phyloP scores from a whole-genome alignment of 371 early-diverging fungal species.

The Mucor indicus region DNA sequence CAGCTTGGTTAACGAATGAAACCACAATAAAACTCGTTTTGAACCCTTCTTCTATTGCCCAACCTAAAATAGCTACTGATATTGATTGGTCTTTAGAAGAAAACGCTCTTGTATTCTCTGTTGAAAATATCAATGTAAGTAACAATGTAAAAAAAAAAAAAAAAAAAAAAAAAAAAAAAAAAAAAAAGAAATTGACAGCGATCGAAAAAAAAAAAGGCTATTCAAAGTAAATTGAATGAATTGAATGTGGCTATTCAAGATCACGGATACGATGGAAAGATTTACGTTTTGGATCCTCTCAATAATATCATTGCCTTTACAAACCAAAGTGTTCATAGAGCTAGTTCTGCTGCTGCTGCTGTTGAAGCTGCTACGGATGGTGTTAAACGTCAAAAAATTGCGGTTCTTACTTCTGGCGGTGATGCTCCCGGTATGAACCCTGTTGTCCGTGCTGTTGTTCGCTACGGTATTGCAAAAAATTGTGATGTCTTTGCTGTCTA shows the following conservation, averaged over 20 bases:
- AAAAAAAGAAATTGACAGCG: too few species aligned
- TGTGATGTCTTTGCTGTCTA: constrained; percentile 90
- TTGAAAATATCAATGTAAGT: constrained; percentile 29
- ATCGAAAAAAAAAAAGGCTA: constrained; percentile 23
- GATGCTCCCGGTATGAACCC: constrained; percentile 99
- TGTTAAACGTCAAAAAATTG: constrained; percentile 63
- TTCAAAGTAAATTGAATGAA: constrained; percentile 24
- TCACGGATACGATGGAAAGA: constrained; percentile 21
- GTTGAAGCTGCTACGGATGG: constrained; percentile 14
- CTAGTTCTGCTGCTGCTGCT: constrained; percentile 18
- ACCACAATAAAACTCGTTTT: constrained; percentile 42
- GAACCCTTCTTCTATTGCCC: constrained; percentile 9
- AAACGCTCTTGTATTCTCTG: constrained; percentile 25
- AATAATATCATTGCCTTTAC: constrained; percentile 72
- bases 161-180: too few species aligned
- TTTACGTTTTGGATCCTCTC: constrained; percentile 75
- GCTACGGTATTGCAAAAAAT: constrained; percentile 81
- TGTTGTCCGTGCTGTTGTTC: constrained; percentile 92
- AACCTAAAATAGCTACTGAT: constrained; percentile 13
- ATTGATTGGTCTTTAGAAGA: constrained; percentile 34
- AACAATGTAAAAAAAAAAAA: background rate
- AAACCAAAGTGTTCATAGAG: constrained; percentile 13
- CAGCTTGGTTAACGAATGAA: constrained; percentile 41
- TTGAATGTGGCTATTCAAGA: constrained; percentile 24
- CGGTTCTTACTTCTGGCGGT: constrained; percentile 97